Base-by-base conservation (phyloP, 73 alveolate genomes). In the Paramecium octaurelia region DNA sequence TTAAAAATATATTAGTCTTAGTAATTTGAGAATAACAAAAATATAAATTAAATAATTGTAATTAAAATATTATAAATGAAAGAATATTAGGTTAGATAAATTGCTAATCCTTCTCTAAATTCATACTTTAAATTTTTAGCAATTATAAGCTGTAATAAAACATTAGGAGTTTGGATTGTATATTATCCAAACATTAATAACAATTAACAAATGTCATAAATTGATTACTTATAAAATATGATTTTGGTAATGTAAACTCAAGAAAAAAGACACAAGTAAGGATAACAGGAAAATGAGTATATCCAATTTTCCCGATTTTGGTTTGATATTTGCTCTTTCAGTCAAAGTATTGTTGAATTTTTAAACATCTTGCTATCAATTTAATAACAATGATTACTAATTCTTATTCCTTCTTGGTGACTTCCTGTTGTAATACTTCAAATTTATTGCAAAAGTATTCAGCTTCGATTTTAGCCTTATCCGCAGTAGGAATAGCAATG, bases 401-500 rank as follows among this genome's bases (percentile, higher is more conserved):
- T 64, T 64, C 84, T 75, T 75, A 36, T 75, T 75, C 88, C 21
- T 38, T 75, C 20, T 21, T 24, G 2, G 59, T 35, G n/a, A 42
- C 58, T 8, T 75, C 64, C 11, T 75, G 16, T 75, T 75, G n/a
- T 29, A 75, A 21, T 75, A 42, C 88, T 38, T 75, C 88, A 38
- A 75, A 75, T 75, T 75, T 75, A 75, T 75, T 75, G 46, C 46
- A 29, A 42, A 75, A 75, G 59, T 75, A 75, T 75, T 42, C 68
- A 5, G 88, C 88, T 75, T 75, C 58, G 10, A 29, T n/a, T 75
- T 38, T 75, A 18, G 88, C 58, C 34, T 75, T 42, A 23, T 75
- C 58, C n/a, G 88, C 64, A 35, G 88, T 38, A 18, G 88, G 88
- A 14, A 4, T 75, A 29, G 60, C 88, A 21, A 75, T 38, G 8